Evolutionary conservation across 345 rosid genomes (phyloP).

Genomic region (Citrus australasica): DNA sequence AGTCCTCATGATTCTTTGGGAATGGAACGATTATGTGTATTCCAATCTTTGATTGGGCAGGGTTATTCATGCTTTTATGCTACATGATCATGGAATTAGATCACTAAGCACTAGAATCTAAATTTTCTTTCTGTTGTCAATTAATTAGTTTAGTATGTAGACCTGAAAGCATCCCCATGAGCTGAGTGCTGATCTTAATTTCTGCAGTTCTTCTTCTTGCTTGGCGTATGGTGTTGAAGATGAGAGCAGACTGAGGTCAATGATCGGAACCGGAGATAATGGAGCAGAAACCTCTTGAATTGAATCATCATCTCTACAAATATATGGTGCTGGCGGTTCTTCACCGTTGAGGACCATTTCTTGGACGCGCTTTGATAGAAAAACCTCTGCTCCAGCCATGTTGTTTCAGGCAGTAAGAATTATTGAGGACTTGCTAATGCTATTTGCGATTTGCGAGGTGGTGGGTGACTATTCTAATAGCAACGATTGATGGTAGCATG

Average conservation of each 20-base stretch:
- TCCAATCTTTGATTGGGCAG: not conserved
- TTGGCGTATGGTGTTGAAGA: conserved; percentile 15
- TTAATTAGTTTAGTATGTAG: not conserved
- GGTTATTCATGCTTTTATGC: not conserved
- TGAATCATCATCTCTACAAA: conserved; percentile 19
- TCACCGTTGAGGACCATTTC: conserved; percentile 32
- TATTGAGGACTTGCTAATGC: not conserved
- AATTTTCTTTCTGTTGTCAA: not conserved
- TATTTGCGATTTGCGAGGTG: not conserved
- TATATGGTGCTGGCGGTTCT: conserved; percentile 26
- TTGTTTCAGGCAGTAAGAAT: not conserved
- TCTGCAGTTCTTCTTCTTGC: conserved; percentile 28
- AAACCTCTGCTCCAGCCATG: conserved; percentile 11
- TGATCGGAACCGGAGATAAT: conserved; percentile 27
- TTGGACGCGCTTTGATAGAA: conserved; percentile 42
- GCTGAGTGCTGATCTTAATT: conserved; percentile 44
- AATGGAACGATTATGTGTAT: not conserved
- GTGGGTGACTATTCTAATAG: not conserved
- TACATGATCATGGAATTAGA: not conserved
- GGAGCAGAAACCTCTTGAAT: conserved; percentile 22
- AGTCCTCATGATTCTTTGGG: not conserved
- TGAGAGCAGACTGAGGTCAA: conserved; percentile 35
- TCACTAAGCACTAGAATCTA: not conserved
- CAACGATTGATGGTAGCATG: not conserved
- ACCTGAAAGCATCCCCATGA: conserved; percentile 59